A percentile compares a stretch with the other conserved stretches of the same genome.
phyloP scores from a whole-genome alignment of 2,329 filamentous ascomycete genomes.

The Stachybotrys elegans region DNA sequence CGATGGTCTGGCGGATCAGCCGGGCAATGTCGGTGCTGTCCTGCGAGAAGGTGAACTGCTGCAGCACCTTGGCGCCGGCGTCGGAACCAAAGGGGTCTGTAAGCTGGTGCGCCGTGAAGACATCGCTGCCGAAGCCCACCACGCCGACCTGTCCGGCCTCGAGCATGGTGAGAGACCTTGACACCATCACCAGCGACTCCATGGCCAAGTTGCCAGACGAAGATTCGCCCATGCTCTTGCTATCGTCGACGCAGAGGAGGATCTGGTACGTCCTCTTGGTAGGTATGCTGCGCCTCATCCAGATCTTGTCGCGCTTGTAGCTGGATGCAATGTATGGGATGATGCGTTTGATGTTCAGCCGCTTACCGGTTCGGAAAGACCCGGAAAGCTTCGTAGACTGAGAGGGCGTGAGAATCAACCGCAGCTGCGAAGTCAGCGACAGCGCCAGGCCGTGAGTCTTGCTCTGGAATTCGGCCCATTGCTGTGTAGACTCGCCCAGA shows the following conservation, averaged over 20 bases:
- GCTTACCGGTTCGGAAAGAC: constrained; percentile 94
- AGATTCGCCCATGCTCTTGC: constrained; percentile 83
- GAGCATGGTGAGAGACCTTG: constrained; percentile 81
- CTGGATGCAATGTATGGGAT: constrained; percentile 98
- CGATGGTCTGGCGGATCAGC: constrained; percentile 72
- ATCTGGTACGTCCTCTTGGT: constrained; percentile 96
- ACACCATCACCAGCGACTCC: constrained; percentile 89
- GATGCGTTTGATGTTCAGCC: constrained; percentile 98
- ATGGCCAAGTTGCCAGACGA: constrained; percentile 77
- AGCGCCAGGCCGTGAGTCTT: constrained; percentile 82
- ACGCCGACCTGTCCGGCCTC: constrained; percentile 93
- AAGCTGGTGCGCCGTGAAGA: constrained; percentile 83
- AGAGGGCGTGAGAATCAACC: constrained; percentile 90
- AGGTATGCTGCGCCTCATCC: constrained; percentile 90
- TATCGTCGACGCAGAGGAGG: constrained; percentile 94
- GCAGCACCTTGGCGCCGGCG: constrained; percentile 77
- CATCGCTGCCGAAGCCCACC: constrained; percentile 79
- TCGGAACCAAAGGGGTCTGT: constrained; percentile 70
- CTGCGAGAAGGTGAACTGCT: constrained; percentile 80
- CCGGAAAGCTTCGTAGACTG: constrained; percentile 94
- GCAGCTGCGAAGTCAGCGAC: constrained; percentile 87
- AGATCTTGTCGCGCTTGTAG: constrained; percentile 99
- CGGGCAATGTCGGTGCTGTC: constrained; percentile 79
- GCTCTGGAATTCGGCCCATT: constrained; percentile 82
- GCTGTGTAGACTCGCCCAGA: constrained; percentile 56